Evolutionary conservation across 768 basidiomycete species (phyloP).

Genomic region (Mycena indigotica): DNA sequence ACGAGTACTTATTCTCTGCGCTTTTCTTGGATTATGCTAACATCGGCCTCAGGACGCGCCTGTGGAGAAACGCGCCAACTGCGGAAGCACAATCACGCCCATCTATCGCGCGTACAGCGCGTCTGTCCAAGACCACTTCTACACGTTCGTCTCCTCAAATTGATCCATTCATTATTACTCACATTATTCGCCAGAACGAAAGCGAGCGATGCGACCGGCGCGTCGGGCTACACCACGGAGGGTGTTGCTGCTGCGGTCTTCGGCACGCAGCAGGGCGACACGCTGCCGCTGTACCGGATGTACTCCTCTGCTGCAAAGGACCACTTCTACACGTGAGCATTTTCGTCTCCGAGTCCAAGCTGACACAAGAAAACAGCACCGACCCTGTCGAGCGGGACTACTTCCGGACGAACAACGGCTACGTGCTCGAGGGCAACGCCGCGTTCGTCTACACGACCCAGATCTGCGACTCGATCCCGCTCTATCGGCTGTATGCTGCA

Average conservation of each 20-base stretch:
- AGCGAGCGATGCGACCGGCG: not conserved
- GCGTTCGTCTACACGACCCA: not conserved
- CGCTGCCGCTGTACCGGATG: not conserved
- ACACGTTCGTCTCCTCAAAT: not conserved
- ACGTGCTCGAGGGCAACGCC: not conserved
- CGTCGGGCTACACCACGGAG: not conserved
- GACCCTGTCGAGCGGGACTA: not conserved
- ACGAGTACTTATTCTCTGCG: not conserved
- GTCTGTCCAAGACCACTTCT: conserved; percentile 1
- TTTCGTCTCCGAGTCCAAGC: too few species aligned
- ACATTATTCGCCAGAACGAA: not conserved
- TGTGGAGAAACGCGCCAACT: not conserved
- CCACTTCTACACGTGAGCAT: conserved; percentile 7
- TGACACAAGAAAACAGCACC: too few species aligned
- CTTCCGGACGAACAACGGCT: not conserved
- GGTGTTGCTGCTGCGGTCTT: conserved; percentile 4
- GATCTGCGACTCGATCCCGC: conserved; percentile 3
- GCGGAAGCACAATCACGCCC: not conserved
- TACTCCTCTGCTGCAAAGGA: not conserved
- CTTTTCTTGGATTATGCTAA: not conserved
- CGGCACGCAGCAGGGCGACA: not conserved
- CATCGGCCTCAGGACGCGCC: not conserved
- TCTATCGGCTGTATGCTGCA: conserved; percentile 2
- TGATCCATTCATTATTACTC: not conserved
- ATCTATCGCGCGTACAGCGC: conserved; percentile 3